Evolutionary conservation across 2,329 filamentous ascomycete species (phyloP).

Genomic region (Ascochyta clinopodiicola): DNA sequence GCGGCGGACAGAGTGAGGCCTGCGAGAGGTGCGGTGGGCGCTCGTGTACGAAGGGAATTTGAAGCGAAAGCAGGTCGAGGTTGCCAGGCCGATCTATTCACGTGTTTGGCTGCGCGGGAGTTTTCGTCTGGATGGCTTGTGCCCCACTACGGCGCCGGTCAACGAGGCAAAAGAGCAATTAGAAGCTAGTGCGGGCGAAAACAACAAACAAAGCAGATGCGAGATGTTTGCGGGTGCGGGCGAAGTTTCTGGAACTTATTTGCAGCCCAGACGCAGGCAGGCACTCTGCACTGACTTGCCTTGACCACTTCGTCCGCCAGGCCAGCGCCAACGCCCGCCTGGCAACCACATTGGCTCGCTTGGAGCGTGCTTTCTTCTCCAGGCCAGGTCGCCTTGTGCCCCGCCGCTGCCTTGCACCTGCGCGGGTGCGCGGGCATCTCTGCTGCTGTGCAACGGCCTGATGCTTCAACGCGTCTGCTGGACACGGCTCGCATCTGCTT

Average conservation of each 20-base stretch:
- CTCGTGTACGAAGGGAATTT: conserved; percentile 46
- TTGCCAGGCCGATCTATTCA: conserved; percentile 43
- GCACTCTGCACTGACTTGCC: neutral
- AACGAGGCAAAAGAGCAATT: conserved; percentile 21
- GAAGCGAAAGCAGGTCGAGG: conserved; percentile 47
- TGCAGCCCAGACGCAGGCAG: conserved; percentile 5
- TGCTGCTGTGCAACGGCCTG: conserved; percentile 7
- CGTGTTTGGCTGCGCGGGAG: conserved; percentile 43
- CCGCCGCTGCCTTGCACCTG: conserved; percentile 24
- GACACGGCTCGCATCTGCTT: neutral
- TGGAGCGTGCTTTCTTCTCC: conserved; percentile 28
- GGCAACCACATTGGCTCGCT: conserved; percentile 37
- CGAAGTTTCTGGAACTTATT: conserved; percentile 13
- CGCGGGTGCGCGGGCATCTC: conserved; percentile 4
- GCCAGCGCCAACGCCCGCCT: conserved; percentile 15
- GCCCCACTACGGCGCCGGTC: conserved; percentile 38
- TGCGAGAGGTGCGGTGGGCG: conserved; percentile 44
- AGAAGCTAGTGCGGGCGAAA: conserved; percentile 16
- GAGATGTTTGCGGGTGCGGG: conserved; percentile 1
- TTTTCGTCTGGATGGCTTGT: conserved; percentile 39
- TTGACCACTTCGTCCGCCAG: conserved; percentile 6
- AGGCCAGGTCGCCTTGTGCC: conserved; percentile 23
- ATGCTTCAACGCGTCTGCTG: neutral
- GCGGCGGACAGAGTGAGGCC: conserved; percentile 24
- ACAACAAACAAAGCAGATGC: conserved; percentile 21